Evolutionary conservation across 129 eudicot species (phyloP).

Genomic region (Arctium minus): DNA sequence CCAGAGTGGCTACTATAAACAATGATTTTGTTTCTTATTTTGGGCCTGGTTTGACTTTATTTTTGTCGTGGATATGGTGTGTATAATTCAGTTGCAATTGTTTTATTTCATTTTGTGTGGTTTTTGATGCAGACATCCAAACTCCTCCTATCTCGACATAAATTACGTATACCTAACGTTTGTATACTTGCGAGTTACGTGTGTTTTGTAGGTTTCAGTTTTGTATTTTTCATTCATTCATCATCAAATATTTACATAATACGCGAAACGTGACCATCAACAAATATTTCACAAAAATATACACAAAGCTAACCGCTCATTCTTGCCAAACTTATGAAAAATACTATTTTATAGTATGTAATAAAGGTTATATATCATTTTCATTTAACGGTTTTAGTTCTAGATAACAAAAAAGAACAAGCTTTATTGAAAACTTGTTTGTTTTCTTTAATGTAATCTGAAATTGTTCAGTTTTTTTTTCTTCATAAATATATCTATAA

Average conservation of each 20-base stretch:
- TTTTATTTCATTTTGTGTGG: neutral
- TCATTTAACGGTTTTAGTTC: neutral
- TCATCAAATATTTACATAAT: neutral
- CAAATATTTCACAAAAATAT: neutral
- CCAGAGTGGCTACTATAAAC: constrained; percentile 27
- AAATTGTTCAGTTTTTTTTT: neutral
- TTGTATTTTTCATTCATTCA: neutral
- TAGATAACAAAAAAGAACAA: neutral
- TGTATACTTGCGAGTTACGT: constrained; percentile 8
- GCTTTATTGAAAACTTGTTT: too few species aligned
- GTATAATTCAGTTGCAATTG: neutral
- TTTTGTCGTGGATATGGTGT: constrained; percentile 5
- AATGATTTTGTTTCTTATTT: constrained; percentile 12
- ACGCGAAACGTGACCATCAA: neutral
- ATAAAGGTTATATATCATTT: neutral
- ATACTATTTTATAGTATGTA: neutral
- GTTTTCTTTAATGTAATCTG: neutral
- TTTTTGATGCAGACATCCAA: neutral
- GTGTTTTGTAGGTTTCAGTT: neutral
- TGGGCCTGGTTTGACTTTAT: neutral
- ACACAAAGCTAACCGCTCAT: neutral
- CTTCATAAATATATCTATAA: too few species aligned
- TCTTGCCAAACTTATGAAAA: neutral
- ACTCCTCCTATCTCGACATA: neutral
- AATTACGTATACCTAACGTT: neutral